Percentiles rank a stretch among this genome's conserved stretches.
phyloP scores from a whole-genome alignment of 148 eudicot genomes.

The Fagopyrum tataricum region DNA sequence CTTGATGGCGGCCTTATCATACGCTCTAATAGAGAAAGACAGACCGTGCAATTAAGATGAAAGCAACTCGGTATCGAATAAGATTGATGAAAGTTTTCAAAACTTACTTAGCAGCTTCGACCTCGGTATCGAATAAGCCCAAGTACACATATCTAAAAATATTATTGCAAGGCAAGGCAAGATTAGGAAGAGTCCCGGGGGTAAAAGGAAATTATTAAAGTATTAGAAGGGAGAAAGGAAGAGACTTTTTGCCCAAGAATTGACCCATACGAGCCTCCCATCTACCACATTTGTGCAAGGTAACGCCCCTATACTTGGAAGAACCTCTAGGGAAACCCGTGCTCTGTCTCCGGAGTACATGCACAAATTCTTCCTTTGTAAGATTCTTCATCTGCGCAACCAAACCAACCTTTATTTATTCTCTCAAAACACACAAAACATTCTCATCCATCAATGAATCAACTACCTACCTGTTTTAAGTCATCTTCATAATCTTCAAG shows the following conservation, averaged over 20 bases:
- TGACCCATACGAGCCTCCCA: slow-evolving; percentile 95
- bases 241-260: slow-evolving; percentile 61
- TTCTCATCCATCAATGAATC: not conserved
- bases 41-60: too few species aligned
- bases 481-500: slow-evolving; percentile 83
- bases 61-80: not conserved
- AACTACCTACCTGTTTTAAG: slow-evolving; percentile 58
- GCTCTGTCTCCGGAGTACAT: slow-evolving; percentile 78
- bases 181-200: not conserved
- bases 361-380: slow-evolving; percentile 81
- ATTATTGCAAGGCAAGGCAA: too few species aligned
- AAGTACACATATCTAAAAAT: slow-evolving; percentile 75
- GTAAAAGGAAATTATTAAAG: not conserved
- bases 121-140: slow-evolving; percentile 90
- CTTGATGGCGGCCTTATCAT: slow-evolving; percentile 90
- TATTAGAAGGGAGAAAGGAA: not conserved
- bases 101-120: slow-evolving; percentile 89
- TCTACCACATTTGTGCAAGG: slow-evolving; percentile 79
- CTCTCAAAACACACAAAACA: not conserved
- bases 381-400: slow-evolving; percentile 42
- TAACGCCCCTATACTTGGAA: slow-evolving; percentile 77
- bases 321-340: slow-evolving; percentile 68
- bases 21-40: slow-evolving; percentile 66
- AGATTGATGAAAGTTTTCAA: not conserved
- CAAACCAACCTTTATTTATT: too few species aligned